phyloP scores from a whole-genome alignment of 805 yeast genomes.

The Ogataea henricii region DNA sequence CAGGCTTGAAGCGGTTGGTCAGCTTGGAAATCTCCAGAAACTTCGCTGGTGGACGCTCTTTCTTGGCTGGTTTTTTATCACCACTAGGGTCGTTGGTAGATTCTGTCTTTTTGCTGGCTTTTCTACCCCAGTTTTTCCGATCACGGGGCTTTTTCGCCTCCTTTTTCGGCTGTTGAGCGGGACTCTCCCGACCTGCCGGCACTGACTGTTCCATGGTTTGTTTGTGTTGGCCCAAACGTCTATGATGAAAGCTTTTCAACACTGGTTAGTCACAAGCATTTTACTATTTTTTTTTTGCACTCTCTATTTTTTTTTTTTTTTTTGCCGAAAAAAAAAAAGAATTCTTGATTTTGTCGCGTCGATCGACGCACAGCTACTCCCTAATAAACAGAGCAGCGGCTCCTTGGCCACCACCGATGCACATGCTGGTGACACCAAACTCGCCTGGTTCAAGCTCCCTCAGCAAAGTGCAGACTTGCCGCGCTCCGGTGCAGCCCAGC shows the following conservation, averaged over 20 bases:
- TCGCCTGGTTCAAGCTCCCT: conserved; percentile 78
- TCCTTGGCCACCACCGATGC: conserved; percentile 98
- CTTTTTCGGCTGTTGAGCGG: background rate
- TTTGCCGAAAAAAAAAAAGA: too few species aligned
- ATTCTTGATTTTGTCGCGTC: background rate
- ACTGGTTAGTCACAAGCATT: background rate
- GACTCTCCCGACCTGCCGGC: background rate
- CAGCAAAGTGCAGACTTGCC: conserved; percentile 87
- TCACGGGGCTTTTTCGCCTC: background rate
- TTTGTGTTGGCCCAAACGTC: too few species aligned
- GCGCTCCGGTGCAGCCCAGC: conserved; percentile 79
- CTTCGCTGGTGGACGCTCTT: conserved; percentile 15
- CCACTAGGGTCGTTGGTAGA: background rate
- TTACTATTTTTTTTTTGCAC: background rate
- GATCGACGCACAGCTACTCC: conserved; percentile 50
- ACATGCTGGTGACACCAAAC: conserved; percentile 92
- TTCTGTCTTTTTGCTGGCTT: background rate
- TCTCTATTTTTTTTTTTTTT: background rate
- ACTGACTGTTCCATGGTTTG: background rate
- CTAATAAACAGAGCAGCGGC: conserved; percentile 86
- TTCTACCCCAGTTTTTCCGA: background rate
- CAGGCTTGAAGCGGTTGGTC: conserved; percentile 21
- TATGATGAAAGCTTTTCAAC: background rate
- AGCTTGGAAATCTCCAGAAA: conserved; percentile 28
- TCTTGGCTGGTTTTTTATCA: background rate